A percentile compares a stretch with the other conserved stretches of the same genome.
phyloP scores from a whole-genome alignment of 2,329 filamentous ascomycete species.

The Talaromyces sp. region DNA sequence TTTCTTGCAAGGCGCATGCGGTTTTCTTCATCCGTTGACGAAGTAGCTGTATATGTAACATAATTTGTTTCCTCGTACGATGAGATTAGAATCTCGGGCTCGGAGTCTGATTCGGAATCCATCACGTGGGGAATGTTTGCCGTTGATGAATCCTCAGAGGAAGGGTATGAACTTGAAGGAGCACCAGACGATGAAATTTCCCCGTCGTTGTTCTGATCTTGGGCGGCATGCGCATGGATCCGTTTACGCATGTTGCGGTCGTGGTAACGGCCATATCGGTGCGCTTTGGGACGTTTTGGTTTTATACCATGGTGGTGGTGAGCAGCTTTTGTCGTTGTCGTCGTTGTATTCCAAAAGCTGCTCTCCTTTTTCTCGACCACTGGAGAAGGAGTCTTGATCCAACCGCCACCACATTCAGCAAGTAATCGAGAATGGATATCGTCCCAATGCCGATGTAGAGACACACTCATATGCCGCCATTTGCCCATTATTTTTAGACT shows the following conservation, averaged over 20 bases:
- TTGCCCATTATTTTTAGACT: constrained; percentile 73
- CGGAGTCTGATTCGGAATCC: constrained; percentile 41
- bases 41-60: constrained; percentile 32
- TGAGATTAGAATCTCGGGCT: constrained; percentile 35
- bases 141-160: constrained; percentile 1
- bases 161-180: constrained; percentile 3
- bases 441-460: constrained; percentile 62
- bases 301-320: background rate
- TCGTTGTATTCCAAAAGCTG: constrained; percentile 43
- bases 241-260: constrained; percentile 1
- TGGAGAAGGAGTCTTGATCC: constrained; percentile 40
- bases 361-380: constrained; percentile 11
- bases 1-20: constrained; percentile 63
- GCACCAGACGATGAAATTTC: background rate
- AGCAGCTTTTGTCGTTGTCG: constrained; percentile 30
- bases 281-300: constrained; percentile 5
- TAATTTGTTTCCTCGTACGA: constrained; percentile 31
- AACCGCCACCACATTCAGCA: constrained; percentile 37
- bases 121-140: constrained; percentile 17
- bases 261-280: constrained; percentile 12
- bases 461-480: constrained; percentile 68
- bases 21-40: constrained; percentile 47
- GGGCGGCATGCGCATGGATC: background rate
- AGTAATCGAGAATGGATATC: constrained; percentile 60
- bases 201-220: background rate